Conservation (phyloP, 495 filamentous ascomycete species). For the Daldinia grandis region DNA sequence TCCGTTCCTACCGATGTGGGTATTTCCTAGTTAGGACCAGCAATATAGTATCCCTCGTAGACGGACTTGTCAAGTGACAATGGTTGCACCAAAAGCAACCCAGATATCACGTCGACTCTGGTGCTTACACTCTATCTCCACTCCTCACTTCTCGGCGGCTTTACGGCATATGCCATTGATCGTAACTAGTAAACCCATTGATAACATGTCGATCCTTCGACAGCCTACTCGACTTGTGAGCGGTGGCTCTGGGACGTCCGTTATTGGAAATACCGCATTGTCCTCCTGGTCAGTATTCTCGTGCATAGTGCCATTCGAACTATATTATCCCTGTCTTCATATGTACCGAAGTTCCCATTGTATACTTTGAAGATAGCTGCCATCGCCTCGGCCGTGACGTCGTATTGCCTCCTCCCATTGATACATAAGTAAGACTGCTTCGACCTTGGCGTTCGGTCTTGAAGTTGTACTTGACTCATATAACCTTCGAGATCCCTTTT, state of each 20-base stretch:
- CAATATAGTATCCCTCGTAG: conserved; percentile 31
- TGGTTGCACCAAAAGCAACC: conserved; percentile 31
- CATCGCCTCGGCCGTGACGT: conserved; percentile 24
- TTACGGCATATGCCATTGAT: conserved; percentile 43
- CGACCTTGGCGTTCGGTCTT: conserved; percentile 17
- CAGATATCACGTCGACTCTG: conserved; percentile 14
- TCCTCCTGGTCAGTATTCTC: conserved; percentile 21
- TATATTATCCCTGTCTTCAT: conserved; percentile 15
- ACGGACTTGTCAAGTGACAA: conserved; percentile 47
- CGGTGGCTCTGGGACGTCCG: conserved; percentile 7
- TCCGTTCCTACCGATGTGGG: conserved; percentile 56
- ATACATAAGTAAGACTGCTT: conserved; percentile 32
- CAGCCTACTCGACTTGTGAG: conserved; percentile 15
- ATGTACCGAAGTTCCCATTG: conserved; percentile 27
- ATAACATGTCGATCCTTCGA: conserved; percentile 44
- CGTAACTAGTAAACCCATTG: conserved; percentile 34
- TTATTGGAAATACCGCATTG: conserved; percentile 32
- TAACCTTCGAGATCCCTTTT: conserved; percentile 27
- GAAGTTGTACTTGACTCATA: conserved; percentile 31
- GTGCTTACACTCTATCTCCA: conserved; percentile 35
- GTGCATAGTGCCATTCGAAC: conserved; percentile 18
- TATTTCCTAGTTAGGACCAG: conserved; percentile 46
- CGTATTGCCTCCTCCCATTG: conserved; percentile 24
- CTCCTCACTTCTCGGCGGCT: conserved; percentile 45
- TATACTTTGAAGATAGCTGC: conserved; percentile 26